Evolutionary conservation across 192 early-diverging fungal genomes (phyloP).

Genomic region (Diversispora epigaea): DNA sequence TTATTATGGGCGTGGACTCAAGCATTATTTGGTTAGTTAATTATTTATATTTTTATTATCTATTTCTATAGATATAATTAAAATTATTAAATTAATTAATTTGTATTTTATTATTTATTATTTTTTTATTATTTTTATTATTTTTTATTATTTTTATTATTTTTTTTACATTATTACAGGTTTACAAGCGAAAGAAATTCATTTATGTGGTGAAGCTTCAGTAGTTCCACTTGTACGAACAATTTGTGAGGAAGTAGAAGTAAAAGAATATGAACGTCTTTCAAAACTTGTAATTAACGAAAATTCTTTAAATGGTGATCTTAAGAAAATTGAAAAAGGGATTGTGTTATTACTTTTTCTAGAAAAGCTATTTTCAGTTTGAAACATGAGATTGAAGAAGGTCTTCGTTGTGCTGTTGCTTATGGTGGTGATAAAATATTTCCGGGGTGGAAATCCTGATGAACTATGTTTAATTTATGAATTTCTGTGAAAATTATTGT

Average conservation of each 20-base stretch:
- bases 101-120: too few relatives aligned
- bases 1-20: slow-evolving; percentile 99
- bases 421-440: too few relatives aligned
- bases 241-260: slow-evolving; percentile 76
- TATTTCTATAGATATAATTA: too few relatives aligned
- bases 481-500: too few relatives aligned
- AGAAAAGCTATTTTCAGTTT: slow-evolving; percentile 75
- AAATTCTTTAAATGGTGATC: slow-evolving; percentile 54
- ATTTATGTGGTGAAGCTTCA: slow-evolving; percentile 91
- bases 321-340: slow-evolving; percentile 65
- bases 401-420: slow-evolving; percentile 81
- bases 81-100: slow-evolving; percentile 3
- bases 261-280: slow-evolving; percentile 76
- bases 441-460: too few relatives aligned
- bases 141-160: too few relatives aligned
- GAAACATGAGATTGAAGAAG: slow-evolving; percentile 75
- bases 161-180: slow-evolving; percentile 36
- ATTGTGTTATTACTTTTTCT: slow-evolving; percentile 90
- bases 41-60: too few relatives aligned
- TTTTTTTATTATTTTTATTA: too few relatives aligned
- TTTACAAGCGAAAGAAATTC: slow-evolving; percentile 79
- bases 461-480: too few relatives aligned
- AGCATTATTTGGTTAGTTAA: slow-evolving; percentile 61
- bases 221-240: slow-evolving; percentile 76
- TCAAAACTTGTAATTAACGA: slow-evolving; percentile 61